A percentile compares a stretch with the other conserved stretches of the same genome.
Evolutionary conservation across 228 moss, liverwort and hornwort species (phyloP).

Genomic region (Sphagnum magellanicum): DNA sequence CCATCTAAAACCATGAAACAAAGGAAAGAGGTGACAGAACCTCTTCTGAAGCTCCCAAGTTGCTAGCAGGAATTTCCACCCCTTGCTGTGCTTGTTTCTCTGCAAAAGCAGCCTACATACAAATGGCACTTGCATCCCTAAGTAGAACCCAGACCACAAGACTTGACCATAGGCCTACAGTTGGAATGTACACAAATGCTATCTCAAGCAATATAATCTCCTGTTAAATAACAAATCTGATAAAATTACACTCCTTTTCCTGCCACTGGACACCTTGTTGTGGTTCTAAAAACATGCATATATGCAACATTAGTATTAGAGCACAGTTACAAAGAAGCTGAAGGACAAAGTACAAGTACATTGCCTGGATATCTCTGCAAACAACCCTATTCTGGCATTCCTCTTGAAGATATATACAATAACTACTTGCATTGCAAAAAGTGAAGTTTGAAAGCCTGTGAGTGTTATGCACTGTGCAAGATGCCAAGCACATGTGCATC

Average conservation of each 20-base stretch:
- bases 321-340: neutral
- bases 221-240: neutral
- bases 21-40: conserved; percentile 4
- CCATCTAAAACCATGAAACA: too few relatives aligned
- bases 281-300: too few relatives aligned
- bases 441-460: too few relatives aligned
- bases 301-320: too few relatives aligned
- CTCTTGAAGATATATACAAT: too few relatives aligned
- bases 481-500: too few relatives aligned
- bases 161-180: neutral
- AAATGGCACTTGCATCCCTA: neutral
- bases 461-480: too few relatives aligned
- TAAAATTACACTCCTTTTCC: too few relatives aligned
- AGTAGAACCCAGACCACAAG: neutral
- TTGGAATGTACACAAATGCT: neutral
- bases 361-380: too few relatives aligned
- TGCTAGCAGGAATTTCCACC: conserved; percentile 33
- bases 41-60: conserved; percentile 38
- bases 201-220: neutral
- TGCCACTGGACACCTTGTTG: too few relatives aligned
- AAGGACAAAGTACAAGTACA: neutral
- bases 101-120: conserved; percentile 63
- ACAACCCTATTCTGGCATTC: too few relatives aligned
- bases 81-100: conserved; percentile 65
- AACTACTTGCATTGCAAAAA: too few relatives aligned